Evolutionary conservation across 2,329 filamentous ascomycete species (phyloP), one percentile per base, ranked within the genome.

Genomic region (Fusarium odoratissimum): DNA sequence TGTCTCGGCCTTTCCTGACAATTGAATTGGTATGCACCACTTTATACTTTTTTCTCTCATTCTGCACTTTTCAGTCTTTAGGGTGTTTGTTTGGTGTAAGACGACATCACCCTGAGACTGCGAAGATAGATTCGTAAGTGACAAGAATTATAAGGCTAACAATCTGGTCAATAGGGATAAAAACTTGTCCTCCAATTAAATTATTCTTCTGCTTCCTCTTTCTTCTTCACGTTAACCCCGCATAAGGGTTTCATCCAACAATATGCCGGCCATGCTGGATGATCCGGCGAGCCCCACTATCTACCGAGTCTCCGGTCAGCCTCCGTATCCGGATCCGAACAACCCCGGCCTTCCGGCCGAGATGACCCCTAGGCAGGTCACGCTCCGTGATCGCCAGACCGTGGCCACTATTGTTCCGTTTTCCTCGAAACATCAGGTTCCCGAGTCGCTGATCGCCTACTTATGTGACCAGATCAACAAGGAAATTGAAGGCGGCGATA

Each of bases 401-500:
- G 90, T 92, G 54, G 95, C 94, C 13, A 97, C 94, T 3, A 87
- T 97, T 48, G 88, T 97, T 56, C 95, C 95, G 14, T 95, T 97
- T 81, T 91, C 90, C 23, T 92, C 92, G n/a, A 89, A 89, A 23
- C 86, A 90, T 63, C 90, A 95, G 79, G 91, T 97, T n/a, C 95
- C 95, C 5, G 84, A 86, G 42, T 91, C 92, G 11, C 85, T 97
- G 64, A 85, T 95, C 40, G 87, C 87, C 42, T 96, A 97, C 79
- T 89, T 97, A 51, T 93, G 90, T 76, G 92, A 94, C 78, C 92
- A 96, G 83, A 88, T 97, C 76, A 95, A 95, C 81, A 92, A 93
- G 82, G 95, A 97, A 82, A 96, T 97, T 78, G 93, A 96, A 78
- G 93, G 94, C 81, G 95, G 95, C 63, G 94, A 97, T 81, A 97